Percentiles rank a stretch among this genome's conserved stretches.
phyloP scores from a whole-genome alignment of 495 filamentous ascomycete genomes.

The Chaetomium tenue region DNA sequence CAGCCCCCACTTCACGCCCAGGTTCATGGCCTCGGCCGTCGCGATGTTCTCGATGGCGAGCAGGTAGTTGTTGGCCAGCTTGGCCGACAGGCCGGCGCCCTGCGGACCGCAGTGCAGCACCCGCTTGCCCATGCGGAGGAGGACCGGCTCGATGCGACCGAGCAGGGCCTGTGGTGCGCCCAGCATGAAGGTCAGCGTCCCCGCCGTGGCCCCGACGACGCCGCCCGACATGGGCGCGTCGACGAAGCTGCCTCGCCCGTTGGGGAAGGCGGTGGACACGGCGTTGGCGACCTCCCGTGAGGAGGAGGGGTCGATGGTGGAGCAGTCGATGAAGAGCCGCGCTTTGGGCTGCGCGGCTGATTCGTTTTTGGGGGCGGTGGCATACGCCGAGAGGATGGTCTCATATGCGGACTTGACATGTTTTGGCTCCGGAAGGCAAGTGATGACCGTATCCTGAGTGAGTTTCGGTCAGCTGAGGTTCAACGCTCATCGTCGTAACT shows the following conservation, averaged over 20 bases:
- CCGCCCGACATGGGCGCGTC: slow-evolving; percentile 86
- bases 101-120: slow-evolving; percentile 78
- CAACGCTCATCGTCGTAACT: background rate
- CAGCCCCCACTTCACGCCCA: slow-evolving; percentile 80
- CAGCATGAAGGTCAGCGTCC: slow-evolving; percentile 83
- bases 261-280: slow-evolving; percentile 53
- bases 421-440: slow-evolving; percentile 74
- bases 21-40: slow-evolving; percentile 88
- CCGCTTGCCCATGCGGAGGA: slow-evolving; percentile 77
- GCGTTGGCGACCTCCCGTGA: slow-evolving; percentile 64
- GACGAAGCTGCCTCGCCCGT: slow-evolving; percentile 58
- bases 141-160: slow-evolving; percentile 57
- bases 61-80: slow-evolving; percentile 92
- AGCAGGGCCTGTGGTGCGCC: slow-evolving; percentile 62
- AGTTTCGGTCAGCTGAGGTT: slow-evolving; percentile 21
- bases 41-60: slow-evolving; percentile 91
- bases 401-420: slow-evolving; percentile 75
- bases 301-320: slow-evolving; percentile 80
- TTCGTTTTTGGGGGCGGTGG: slow-evolving; percentile 18
- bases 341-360: slow-evolving; percentile 42
- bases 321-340: slow-evolving; percentile 76
- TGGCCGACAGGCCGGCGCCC: slow-evolving; percentile 76
- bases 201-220: slow-evolving; percentile 74
- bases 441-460: slow-evolving; percentile 68
- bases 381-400: slow-evolving; percentile 52